Evolutionary conservation across 306 rosid genomes (phyloP), one percentile per base, ranked within the genome.

Genomic region (Sindora glabra): DNA sequence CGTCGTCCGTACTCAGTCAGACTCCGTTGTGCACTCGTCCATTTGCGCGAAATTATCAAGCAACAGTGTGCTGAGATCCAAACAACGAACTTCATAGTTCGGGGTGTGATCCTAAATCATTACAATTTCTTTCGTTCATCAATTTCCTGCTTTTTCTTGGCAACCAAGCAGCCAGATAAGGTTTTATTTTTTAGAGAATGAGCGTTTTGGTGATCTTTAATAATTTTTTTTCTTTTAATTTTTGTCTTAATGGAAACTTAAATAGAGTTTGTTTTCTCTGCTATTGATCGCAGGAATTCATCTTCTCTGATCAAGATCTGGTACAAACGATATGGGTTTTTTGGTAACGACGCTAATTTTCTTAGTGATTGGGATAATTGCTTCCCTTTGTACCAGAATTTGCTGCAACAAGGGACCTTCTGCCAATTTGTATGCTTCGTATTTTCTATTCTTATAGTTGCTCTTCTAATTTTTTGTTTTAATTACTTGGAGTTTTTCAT

Each of bases 361-460:
- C 69, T 33, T 26, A 37, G 82, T 79, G 72, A 60, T 86, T 76
- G 96, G 95, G 18, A 74, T 89, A 70, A 89, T 86, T 64, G 89
- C 81, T 6, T 77, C 85, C 53, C 73, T 89, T 24, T 86, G 89
- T 70, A 72, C 86, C 76, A 79, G 86, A 77, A 83, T 89, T 72
- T 89, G 96, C 74, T 83, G 84, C 74, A 83, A 81, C 30, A 73
- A 76, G 79, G 96, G 96, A 55, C 78, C 96, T 70, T 83, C 96
- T 45, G 46, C 90, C 44, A 89, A 89, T 79, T 55, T 89, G 96
- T 89, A 79, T 44, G 59, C 49, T 55, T 42, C 54, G 9, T 2
- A 23, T 30, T 58, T 38, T 17, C 60, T 5, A 48, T 47, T 44
- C 25, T 45, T 4, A 18, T 24, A 32, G 34, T 42, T 16, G 19